Evolutionary conservation across 352 stramenopile species (phyloP).

Genomic region (Phytophthora sp.): DNA sequence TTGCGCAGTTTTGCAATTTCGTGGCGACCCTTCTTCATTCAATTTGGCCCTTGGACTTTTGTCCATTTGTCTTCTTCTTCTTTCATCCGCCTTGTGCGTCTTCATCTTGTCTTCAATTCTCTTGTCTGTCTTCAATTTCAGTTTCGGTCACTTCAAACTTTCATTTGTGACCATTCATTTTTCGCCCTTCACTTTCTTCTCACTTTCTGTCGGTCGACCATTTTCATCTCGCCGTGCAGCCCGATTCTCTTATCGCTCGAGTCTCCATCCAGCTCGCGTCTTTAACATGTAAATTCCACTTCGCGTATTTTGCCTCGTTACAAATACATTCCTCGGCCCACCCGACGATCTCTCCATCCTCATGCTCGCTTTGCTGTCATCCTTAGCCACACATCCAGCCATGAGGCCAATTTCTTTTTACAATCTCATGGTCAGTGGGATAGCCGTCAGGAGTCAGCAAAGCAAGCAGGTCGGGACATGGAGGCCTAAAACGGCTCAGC

Average conservation of each 20-base stretch:
- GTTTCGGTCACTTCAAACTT: constrained; percentile 41
- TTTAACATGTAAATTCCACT: constrained; percentile 50
- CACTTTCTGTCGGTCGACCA: constrained; percentile 30
- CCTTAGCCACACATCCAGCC: constrained; percentile 8
- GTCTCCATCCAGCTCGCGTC: constrained; percentile 41
- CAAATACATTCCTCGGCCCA: constrained; percentile 49
- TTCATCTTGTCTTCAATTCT: constrained; percentile 39
- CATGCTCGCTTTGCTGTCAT: constrained; percentile 12
- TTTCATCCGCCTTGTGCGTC: constrained; percentile 35
- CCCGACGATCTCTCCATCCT: constrained; percentile 21
- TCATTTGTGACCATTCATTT: constrained; percentile 40
- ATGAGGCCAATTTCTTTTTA: constrained; percentile 32
- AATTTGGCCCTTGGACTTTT: constrained; percentile 39
- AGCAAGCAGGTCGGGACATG: constrained; percentile 7
- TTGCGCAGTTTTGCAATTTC: constrained; percentile 47
- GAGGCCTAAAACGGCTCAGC: constrained; percentile 37
- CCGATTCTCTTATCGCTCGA: constrained; percentile 41
- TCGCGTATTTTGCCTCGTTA: constrained; percentile 39
- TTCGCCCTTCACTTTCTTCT: constrained; percentile 34
- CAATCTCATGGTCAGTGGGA: constrained; percentile 18
- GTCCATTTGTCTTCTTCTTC: too few relatives aligned
- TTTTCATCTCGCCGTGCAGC: constrained; percentile 35
- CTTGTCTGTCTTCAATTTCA: constrained; percentile 35
- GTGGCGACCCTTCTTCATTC: constrained; percentile 38
- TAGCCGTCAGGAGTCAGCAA: constrained; percentile 8